These are phyloP conservation scores for Xylaria castorea DNA, from an alignment of 495 filamentous ascomycete genomes.

Conservation along the genomic window DNA sequence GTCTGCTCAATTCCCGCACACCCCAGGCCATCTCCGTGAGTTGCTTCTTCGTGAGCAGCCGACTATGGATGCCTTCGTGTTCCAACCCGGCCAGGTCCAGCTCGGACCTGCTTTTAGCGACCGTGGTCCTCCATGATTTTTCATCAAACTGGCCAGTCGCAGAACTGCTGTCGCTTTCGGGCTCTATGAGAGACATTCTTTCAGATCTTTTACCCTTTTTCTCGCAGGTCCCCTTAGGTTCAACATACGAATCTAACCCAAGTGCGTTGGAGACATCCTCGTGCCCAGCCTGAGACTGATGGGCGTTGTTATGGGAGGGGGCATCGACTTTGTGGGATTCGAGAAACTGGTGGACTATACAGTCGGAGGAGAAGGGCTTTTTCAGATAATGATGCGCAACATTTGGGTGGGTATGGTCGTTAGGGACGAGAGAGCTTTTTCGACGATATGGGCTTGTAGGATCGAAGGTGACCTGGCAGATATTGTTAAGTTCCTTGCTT, in stretches of 20 bases:
- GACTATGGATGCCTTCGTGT: slow-evolving; percentile 48
- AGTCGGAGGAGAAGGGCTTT: slow-evolving; percentile 61
- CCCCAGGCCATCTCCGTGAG: slow-evolving; percentile 96
- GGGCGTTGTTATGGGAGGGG: slow-evolving; percentile 23
- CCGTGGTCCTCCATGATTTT: slow-evolving; percentile 48
- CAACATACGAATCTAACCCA: slow-evolving; percentile 39
- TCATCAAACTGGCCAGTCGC: slow-evolving; percentile 52
- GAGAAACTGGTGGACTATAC: slow-evolving; percentile 84
- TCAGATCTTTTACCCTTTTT: slow-evolving; percentile 9
- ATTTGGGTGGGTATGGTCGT: slow-evolving; percentile 53
- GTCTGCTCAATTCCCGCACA: slow-evolving; percentile 87
- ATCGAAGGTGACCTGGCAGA: slow-evolving; percentile 74
- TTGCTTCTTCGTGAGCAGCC: slow-evolving; percentile 88
- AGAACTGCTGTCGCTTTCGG: slow-evolving; percentile 36
- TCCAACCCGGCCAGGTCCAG: slow-evolving; percentile 37
- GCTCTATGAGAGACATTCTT: slow-evolving; percentile 31
- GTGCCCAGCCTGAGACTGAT: background rate
- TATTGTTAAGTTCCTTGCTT: slow-evolving; percentile 1
- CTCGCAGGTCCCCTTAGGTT: slow-evolving; percentile 41
- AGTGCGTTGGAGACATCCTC: slow-evolving; percentile 41
- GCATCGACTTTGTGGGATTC: slow-evolving; percentile 53
- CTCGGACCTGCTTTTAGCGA: slow-evolving; percentile 39
- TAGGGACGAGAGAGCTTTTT: slow-evolving; percentile 81
- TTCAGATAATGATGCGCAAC: slow-evolving; percentile 52
- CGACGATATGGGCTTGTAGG: slow-evolving; percentile 74